phyloP scores from a whole-genome alignment of 352 stramenopile genomes.

The Pythium guiyangense region DNA sequence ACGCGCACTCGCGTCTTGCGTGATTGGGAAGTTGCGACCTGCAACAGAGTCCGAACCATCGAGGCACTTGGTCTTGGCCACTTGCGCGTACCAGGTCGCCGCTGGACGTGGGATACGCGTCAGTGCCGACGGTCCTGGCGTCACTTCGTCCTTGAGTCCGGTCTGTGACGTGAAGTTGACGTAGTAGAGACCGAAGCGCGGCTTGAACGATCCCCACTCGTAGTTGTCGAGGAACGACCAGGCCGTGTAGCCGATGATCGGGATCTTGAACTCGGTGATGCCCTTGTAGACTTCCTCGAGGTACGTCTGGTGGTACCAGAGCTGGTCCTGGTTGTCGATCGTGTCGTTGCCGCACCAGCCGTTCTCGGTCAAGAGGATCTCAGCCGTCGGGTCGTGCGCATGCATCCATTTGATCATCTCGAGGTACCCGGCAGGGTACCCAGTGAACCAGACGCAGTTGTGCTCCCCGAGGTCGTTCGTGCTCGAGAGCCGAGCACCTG shows the following conservation, averaged over 20 bases:
- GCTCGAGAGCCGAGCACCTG: conserved; percentile 45
- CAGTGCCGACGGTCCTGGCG: conserved; percentile 19
- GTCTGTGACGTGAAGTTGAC: conserved; percentile 39
- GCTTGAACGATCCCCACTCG: conserved; percentile 86
- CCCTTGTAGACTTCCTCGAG: conserved; percentile 56
- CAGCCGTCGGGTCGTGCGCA: no score
- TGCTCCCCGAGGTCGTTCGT: conserved; percentile 17
- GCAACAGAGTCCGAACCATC: no score
- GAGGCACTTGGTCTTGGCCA: conserved; percentile 61
- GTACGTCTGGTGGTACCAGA: conserved; percentile 53
- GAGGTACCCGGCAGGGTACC: no score
- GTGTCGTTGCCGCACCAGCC: conserved; percentile 51
- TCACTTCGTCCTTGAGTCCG: conserved; percentile 20
- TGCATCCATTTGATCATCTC: no score
- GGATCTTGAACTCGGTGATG: no score
- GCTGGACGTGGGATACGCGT: conserved; percentile 31
- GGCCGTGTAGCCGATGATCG: no score
- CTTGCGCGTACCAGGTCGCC: conserved; percentile 52
- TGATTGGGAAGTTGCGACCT: no score
- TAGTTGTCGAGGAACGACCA: no score
- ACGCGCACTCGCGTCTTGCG: no score
- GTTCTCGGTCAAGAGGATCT: conserved; percentile 68
- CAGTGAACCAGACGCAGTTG: no score
- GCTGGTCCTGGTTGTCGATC: conserved; percentile 46
- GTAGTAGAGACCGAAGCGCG: conserved; percentile 51